phyloP scores from a whole-genome alignment of 805 yeast species.

The Schizosaccharomyces lindneri region DNA sequence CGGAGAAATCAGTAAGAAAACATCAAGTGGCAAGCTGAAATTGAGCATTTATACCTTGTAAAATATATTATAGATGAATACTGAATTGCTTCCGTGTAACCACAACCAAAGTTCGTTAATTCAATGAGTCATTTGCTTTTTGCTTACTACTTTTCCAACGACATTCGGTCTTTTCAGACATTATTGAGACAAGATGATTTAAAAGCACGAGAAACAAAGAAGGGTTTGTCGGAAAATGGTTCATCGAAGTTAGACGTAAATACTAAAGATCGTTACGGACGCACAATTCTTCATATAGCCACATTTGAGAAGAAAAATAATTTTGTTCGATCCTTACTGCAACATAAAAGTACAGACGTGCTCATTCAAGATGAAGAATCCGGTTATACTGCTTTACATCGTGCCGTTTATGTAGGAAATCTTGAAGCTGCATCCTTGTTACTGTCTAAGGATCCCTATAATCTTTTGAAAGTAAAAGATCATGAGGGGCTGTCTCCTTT shows the following conservation, averaged over 20 bases:
- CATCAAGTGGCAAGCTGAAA: too few species aligned
- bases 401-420: constrained; percentile 34
- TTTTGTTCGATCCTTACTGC: constrained; percentile 22
- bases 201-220: neutral
- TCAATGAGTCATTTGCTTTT: neutral
- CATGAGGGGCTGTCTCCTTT: constrained; percentile 45
- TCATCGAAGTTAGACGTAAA: constrained; percentile 1
- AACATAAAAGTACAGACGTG: constrained; percentile 23
- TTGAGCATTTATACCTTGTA: too few species aligned
- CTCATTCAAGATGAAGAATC: constrained; percentile 39
- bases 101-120: neutral
- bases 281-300: constrained; percentile 31
- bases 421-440: constrained; percentile 27
- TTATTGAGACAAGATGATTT: neutral
- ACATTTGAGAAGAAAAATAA: constrained; percentile 26
- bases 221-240: neutral
- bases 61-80: too few species aligned
- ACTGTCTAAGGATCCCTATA: neutral
- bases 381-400: constrained; percentile 63
- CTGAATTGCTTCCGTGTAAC: too few species aligned
- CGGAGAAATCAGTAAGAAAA: too few species aligned
- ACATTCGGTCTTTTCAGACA: neutral
- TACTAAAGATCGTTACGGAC: constrained; percentile 7
- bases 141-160: neutral
- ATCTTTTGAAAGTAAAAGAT: constrained; percentile 15